Conservation (phyloP, 2,329 filamentous ascomycete species). For the Gnomoniopsis sp. region DNA sequence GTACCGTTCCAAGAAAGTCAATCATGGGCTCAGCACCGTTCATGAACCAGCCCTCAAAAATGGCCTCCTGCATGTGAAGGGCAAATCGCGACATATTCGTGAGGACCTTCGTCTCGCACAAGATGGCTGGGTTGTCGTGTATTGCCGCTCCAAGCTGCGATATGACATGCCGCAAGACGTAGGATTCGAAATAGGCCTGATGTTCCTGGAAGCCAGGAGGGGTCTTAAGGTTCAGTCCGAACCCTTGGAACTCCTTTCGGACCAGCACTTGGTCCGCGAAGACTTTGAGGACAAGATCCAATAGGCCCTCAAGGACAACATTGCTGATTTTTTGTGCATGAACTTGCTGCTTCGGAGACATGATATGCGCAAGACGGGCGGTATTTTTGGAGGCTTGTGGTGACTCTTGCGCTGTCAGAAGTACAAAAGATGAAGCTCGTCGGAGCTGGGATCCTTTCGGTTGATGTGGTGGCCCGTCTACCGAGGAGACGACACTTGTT, state of each 20-base stretch:
- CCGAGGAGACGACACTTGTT: constrained; percentile 58
- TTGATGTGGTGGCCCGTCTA: constrained; percentile 38
- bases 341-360: constrained; percentile 55
- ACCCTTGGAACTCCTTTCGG: constrained; percentile 86
- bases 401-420: constrained; percentile 70
- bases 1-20: constrained; percentile 78
- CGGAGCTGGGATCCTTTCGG: constrained; percentile 61
- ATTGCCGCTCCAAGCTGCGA: constrained; percentile 67
- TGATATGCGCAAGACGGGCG: constrained; percentile 60
- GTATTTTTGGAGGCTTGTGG: constrained; percentile 52
- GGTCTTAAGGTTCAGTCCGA: constrained; percentile 80
- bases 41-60: constrained; percentile 96
- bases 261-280: constrained; percentile 83
- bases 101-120: constrained; percentile 78
- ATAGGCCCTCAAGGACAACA: constrained; percentile 68
- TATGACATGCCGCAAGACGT: constrained; percentile 73
- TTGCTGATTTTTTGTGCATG: constrained; percentile 56
- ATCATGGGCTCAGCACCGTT: constrained; percentile 79
- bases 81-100: constrained; percentile 83
- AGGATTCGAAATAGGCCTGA: constrained; percentile 93
- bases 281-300: constrained; percentile 74
- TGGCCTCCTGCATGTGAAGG: constrained; percentile 78
- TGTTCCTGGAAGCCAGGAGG: constrained; percentile 93
- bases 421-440: constrained; percentile 85
- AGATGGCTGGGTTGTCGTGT: constrained; percentile 65